Evolutionary conservation across 352 stramenopile species (phyloP).

Genomic region (Pythium periplocum): DNA sequence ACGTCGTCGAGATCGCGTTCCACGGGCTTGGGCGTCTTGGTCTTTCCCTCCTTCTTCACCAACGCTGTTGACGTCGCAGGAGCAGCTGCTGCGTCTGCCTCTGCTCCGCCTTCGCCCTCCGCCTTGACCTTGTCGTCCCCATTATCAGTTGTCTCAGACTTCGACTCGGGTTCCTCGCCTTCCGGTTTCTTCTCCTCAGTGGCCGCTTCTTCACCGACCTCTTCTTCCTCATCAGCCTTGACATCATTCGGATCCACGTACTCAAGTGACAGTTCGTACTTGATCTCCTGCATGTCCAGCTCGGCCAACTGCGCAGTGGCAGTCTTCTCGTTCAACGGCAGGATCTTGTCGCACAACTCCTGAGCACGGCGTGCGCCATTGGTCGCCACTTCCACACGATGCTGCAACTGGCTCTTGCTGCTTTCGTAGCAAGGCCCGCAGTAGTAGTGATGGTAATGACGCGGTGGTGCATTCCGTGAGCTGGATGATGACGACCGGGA

Average conservation of each 20-base stretch:
- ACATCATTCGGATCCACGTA: conserved; percentile 49
- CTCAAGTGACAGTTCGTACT: conserved; percentile 51
- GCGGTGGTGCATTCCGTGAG: conserved; percentile 54
- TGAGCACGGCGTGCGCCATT: conserved; percentile 60
- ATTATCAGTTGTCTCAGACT: conserved; percentile 11
- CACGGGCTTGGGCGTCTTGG: conserved; percentile 24
- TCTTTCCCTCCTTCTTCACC: conserved; percentile 37
- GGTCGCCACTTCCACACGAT: conserved; percentile 65
- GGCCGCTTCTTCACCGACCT: conserved; percentile 7
- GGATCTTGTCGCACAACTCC: conserved; percentile 57
- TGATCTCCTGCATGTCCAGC: conserved; percentile 80
- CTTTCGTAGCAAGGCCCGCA: conserved; percentile 60
- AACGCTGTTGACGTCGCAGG: conserved; percentile 11
- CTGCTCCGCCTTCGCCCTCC: not conserved
- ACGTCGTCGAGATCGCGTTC: conserved; percentile 83
- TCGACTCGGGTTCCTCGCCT: conserved; percentile 12
- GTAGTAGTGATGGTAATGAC: conserved; percentile 84
- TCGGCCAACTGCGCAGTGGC: conserved; percentile 51
- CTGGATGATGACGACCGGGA: conserved; percentile 52
- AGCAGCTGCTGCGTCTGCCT: not conserved
- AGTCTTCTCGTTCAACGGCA: conserved; percentile 57
- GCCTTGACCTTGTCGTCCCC: conserved; percentile 5
- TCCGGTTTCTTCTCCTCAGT: conserved; percentile 12
- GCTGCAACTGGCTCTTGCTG: conserved; percentile 70
- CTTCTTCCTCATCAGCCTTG: not conserved